phyloP scores from a whole-genome alignment of 371 early-diverging fungal genomes.

The Lichtheimia ornata region DNA sequence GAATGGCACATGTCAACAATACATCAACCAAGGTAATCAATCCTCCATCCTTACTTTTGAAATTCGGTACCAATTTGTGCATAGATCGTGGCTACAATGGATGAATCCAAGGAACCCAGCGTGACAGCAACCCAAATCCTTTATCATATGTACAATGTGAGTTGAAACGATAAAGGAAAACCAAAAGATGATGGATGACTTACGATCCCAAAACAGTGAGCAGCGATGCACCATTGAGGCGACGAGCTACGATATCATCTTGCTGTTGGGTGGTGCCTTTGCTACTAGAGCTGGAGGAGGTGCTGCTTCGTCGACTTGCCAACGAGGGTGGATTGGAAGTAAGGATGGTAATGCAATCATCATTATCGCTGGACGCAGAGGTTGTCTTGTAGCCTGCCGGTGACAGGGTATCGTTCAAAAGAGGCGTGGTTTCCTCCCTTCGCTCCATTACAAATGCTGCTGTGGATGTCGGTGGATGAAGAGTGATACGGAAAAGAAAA shows the following conservation, averaged over 20 bases:
- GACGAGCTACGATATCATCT: constrained; percentile 33
- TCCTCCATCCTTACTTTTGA: constrained; percentile 38
- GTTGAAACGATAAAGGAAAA: no score
- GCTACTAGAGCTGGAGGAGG: background rate
- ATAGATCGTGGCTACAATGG: constrained; percentile 81
- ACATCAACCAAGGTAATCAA: background rate
- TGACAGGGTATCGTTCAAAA: constrained; percentile 15
- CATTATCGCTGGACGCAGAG: constrained; percentile 5
- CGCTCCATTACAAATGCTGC: background rate
- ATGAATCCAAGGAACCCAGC: constrained; percentile 75
- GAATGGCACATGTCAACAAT: background rate
- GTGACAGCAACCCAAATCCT: constrained; percentile 54
- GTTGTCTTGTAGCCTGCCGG: constrained; percentile 5
- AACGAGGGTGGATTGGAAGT: constrained; percentile 30
- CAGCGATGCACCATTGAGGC: constrained; percentile 39
- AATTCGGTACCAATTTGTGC: constrained; percentile 79
- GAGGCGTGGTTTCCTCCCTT: constrained; percentile 32
- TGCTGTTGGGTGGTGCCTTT: constrained; percentile 6
- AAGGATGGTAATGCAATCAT: constrained; percentile 31
- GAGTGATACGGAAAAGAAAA: constrained; percentile 2
- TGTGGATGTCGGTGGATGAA: no score
- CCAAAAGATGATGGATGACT: background rate
- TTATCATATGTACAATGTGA: no score
- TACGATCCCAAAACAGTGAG: constrained; percentile 25
- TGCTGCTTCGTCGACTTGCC: constrained; percentile 9